Evolutionary conservation across 2,329 filamentous ascomycete species (phyloP), one percentile per base, ranked within the genome.

Genomic region (Parastagonospora avenae): DNA sequence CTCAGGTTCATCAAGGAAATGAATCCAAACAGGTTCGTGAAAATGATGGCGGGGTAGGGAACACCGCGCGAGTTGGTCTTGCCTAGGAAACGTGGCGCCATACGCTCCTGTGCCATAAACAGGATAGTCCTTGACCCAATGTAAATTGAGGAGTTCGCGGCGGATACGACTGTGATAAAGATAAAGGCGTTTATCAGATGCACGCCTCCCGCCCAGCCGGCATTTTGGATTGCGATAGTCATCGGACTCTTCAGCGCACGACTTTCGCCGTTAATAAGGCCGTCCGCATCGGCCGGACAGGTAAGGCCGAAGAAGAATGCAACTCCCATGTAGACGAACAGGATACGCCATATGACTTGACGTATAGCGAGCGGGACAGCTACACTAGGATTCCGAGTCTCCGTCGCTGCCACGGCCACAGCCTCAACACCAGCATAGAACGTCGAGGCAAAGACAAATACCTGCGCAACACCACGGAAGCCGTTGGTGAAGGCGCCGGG

Each of bases 1-100:
- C 81, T 86, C 30, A 88, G 74, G 60, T 90, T 90, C 84, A 90
- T 88, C 81, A 90, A 84, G n/a, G 85, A 84, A n/a, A 91, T 74
- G 4, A 85, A 80, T 8, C 88, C 89, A 48, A 89, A 87, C 1
- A 85, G 74, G 56, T 91, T 91, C 11, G 89, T 87, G 42, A 91
- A 78, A 2, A 89, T 64, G 37, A 92, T 61, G 72, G 88, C 70
- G 70, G 82, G 62, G 82, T 82, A 74, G 0, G 82, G 82, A 0
- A 83, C 80, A 24, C 89, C 89, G 11, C 83, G 79, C 19, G 76
- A 76, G 68, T 88, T 85, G 2, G 89, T 90, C 70, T 82, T 84
- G 36, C 86, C 87, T 1, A 92, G 77, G 61, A 92, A 82, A 15
- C 73, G 76, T 0, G 90, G 90, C 0, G 89, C 90, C 70, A 89